These are phyloP conservation scores for Kwoniella europaea DNA, from an alignment of 768 basidiomycete species.

Conservation along the genomic window DNA sequence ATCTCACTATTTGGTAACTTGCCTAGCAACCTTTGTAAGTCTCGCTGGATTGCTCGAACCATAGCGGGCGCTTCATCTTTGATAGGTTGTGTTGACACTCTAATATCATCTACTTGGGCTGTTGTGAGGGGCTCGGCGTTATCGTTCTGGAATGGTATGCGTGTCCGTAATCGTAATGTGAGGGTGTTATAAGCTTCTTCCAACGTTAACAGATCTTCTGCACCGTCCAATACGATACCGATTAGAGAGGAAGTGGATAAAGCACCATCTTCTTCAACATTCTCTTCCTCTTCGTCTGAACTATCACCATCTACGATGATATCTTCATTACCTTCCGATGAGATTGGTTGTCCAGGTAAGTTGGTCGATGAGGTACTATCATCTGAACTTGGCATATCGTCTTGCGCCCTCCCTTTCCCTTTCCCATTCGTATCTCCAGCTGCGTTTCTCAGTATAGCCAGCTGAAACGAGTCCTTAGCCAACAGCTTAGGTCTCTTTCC, in stretches of 20 bases:
- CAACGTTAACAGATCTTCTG: constrained; percentile 54
- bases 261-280: constrained; percentile 37
- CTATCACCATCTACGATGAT: constrained; percentile 20
- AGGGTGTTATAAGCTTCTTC: constrained; percentile 56
- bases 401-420: constrained; percentile 27
- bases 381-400: constrained; percentile 43
- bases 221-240: constrained; percentile 49
- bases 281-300: constrained; percentile 40
- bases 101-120: constrained; percentile 12
- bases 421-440: constrained; percentile 14
- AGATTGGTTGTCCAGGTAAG: not conserved
- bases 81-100: constrained; percentile 38
- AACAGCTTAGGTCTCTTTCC: constrained; percentile 45
- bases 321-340: constrained; percentile 11
- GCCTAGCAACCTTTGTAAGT: constrained; percentile 45
- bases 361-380: constrained; percentile 30
- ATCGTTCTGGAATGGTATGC: constrained; percentile 10
- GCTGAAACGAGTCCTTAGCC: constrained; percentile 47
- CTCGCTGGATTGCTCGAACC: constrained; percentile 50
- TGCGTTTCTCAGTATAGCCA: constrained; percentile 37
- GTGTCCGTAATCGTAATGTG: constrained; percentile 32
- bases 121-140: constrained; percentile 3
- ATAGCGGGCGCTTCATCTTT: constrained; percentile 47
- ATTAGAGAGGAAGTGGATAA: constrained; percentile 44
- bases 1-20: constrained; percentile 36